Conservation (phyloP, 2,329 filamentous ascomycete genomes). For the Colletotrichum australisinense region DNA sequence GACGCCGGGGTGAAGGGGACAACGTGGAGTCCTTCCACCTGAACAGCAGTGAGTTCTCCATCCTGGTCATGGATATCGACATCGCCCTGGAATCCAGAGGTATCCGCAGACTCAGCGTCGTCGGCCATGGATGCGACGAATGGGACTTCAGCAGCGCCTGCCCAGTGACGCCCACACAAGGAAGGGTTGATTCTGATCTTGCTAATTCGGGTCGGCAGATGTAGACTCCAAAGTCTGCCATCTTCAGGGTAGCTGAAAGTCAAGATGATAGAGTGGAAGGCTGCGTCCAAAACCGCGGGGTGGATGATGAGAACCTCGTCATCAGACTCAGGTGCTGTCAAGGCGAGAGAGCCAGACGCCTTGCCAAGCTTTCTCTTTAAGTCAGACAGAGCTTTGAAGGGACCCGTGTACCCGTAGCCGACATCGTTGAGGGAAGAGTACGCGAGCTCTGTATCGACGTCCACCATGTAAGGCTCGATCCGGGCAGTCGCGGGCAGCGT, state of each 20-base stretch:
- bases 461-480: neutral
- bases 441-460: constrained; percentile 8
- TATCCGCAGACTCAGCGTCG: neutral
- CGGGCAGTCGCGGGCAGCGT: neutral
- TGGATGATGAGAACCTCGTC: constrained; percentile 39
- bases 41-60: neutral
- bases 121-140: constrained; percentile 2
- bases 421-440: constrained; percentile 3
- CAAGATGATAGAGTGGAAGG: constrained; percentile 47
- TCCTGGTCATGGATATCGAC: neutral
- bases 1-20: neutral
- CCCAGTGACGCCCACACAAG: neutral
- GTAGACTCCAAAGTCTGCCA: constrained; percentile 43
- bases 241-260: constrained; percentile 47
- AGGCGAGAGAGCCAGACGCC: neutral
- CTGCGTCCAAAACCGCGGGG: constrained; percentile 46
- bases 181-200: constrained; percentile 22
- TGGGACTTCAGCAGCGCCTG: neutral
- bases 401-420: constrained; percentile 15
- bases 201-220: constrained; percentile 44
- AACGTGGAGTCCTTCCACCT: constrained; percentile 2
- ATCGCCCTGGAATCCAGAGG: constrained; percentile 17
- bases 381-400: neutral
- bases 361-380: constrained; percentile 4
- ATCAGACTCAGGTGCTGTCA: constrained; percentile 26